A percentile compares a stretch with the other conserved stretches of the same genome.
Evolutionary conservation across 2,329 filamentous ascomycete genomes (phyloP).

Genomic region (Colletotrichum theobromicola): DNA sequence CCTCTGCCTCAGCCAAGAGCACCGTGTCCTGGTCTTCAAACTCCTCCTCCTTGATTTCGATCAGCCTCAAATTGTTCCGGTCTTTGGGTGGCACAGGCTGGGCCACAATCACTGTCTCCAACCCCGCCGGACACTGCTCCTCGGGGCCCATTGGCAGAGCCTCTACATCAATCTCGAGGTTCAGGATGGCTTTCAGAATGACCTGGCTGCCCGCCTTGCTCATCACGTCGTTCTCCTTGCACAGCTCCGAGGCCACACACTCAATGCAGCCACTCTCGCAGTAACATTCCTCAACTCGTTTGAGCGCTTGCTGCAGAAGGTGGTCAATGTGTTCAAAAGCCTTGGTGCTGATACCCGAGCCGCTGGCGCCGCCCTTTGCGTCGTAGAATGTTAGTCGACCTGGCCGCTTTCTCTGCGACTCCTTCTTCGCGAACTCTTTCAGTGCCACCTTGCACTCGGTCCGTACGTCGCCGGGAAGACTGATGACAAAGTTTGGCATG

Average conservation of each 20-base stretch:
- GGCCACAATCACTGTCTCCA: slow-evolving; percentile 84
- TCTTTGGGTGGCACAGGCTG: slow-evolving; percentile 61
- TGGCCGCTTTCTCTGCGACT: slow-evolving; percentile 78
- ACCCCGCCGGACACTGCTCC: slow-evolving; percentile 68
- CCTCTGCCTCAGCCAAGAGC: neutral
- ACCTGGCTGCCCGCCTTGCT: slow-evolving; percentile 88
- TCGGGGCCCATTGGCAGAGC: slow-evolving; percentile 86
- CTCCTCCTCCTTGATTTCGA: slow-evolving; percentile 21
- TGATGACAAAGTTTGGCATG: slow-evolving; percentile 90
- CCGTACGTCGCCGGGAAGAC: slow-evolving; percentile 86
- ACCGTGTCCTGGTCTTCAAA: slow-evolving; percentile 10
- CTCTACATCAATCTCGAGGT: slow-evolving; percentile 81
- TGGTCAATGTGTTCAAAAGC: slow-evolving; percentile 92
- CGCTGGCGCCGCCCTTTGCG: slow-evolving; percentile 83
- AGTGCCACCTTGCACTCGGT: slow-evolving; percentile 91
- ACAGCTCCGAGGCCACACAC: slow-evolving; percentile 85
- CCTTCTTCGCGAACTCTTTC: slow-evolving; percentile 82
- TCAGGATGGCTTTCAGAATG: slow-evolving; percentile 77
- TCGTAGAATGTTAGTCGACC: slow-evolving; percentile 94
- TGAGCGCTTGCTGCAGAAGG: slow-evolving; percentile 76
- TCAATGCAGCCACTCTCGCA: slow-evolving; percentile 86
- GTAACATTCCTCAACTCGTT: slow-evolving; percentile 75
- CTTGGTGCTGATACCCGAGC: slow-evolving; percentile 87
- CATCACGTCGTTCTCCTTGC: slow-evolving; percentile 89
- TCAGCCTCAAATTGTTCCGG: neutral